Evolutionary conservation across 2,329 filamentous ascomycete genomes (phyloP).

Genomic region (Berkeleyomyces basicola): DNA sequence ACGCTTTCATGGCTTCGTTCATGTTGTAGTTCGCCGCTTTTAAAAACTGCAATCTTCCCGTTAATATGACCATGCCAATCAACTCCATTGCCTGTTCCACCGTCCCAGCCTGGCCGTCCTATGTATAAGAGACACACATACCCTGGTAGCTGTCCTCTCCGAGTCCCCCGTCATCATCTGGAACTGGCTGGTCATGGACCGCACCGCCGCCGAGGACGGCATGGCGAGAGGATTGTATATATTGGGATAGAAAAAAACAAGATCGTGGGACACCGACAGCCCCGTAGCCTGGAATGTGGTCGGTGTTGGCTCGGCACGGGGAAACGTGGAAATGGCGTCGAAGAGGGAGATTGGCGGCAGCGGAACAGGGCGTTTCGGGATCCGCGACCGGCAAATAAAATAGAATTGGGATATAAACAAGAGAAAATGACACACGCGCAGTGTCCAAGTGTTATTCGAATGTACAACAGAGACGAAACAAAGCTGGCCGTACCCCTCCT

Average conservation of each 20-base stretch:
- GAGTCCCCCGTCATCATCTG: constrained; percentile 26
- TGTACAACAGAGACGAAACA: not conserved
- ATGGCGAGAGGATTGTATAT: not conserved
- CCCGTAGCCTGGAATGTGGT: not conserved
- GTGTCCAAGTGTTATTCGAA: not conserved
- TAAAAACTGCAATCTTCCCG: constrained; percentile 1
- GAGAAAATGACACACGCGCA: not conserved
- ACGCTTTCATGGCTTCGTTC: constrained; percentile 39
- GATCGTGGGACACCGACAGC: too few relatives aligned
- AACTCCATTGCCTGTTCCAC: not conserved
- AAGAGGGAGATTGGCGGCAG: not conserved
- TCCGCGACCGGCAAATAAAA: too few relatives aligned
- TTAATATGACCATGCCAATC: not conserved
- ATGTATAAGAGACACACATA: constrained; percentile 20
- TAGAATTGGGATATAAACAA: too few relatives aligned
- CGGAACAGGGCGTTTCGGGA: not conserved
- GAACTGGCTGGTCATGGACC: constrained; percentile 27
- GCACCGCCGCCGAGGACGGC: constrained; percentile 19
- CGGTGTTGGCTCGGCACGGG: not conserved
- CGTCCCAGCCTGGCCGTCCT: not conserved
- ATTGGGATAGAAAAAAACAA: not conserved
- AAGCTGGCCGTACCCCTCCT: not conserved
- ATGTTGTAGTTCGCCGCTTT: constrained; percentile 29
- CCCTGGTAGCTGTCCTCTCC: constrained; percentile 29
- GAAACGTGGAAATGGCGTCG: not conserved